Conservation (phyloP, 441 rosid species). For the Gossypium schwendimanii region DNA sequence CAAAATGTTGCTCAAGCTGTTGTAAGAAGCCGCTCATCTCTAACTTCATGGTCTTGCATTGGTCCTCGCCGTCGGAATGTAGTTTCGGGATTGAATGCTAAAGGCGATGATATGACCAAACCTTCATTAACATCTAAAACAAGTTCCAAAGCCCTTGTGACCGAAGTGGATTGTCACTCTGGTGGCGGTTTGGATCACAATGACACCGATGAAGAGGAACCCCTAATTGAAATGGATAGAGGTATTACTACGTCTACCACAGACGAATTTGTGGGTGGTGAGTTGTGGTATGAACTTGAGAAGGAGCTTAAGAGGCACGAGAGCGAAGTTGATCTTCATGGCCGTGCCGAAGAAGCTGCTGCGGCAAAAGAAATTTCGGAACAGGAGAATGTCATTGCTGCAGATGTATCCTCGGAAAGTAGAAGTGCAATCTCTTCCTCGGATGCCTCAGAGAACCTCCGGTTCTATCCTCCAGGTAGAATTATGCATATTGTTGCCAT, state of each 20-base stretch:
- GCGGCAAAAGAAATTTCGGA: constrained; percentile 66
- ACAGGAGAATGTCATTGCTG: constrained; percentile 56
- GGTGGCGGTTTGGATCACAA: constrained; percentile 44
- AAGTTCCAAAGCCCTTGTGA: constrained; percentile 36
- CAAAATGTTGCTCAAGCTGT: constrained; percentile 87
- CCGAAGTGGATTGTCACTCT: constrained; percentile 29
- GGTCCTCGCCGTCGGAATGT: constrained; percentile 70
- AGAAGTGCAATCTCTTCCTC: background rate
- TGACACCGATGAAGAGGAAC: constrained; percentile 65
- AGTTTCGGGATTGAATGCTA: constrained; percentile 32
- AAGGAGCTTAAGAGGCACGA: constrained; percentile 72
- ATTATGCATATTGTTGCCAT: constrained; percentile 44
- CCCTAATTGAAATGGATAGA: constrained; percentile 34
- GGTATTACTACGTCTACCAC: constrained; percentile 29
- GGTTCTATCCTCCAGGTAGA: constrained; percentile 32
- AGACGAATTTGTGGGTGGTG: constrained; percentile 63
- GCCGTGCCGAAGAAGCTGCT: constrained; percentile 72
- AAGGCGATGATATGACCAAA: constrained; percentile 42
- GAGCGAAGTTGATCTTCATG: constrained; percentile 42
- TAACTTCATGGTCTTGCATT: constrained; percentile 89
- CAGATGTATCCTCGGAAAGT: constrained; percentile 34
- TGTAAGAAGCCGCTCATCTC: constrained; percentile 65
- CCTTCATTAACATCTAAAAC: constrained; percentile 37
- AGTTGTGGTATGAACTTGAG: constrained; percentile 79
- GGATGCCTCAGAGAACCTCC: constrained; percentile 22